These are phyloP conservation scores for Carex littledalei DNA, from an alignment of 176 grass and related monocot species.

Conservation along the genomic window DNA sequence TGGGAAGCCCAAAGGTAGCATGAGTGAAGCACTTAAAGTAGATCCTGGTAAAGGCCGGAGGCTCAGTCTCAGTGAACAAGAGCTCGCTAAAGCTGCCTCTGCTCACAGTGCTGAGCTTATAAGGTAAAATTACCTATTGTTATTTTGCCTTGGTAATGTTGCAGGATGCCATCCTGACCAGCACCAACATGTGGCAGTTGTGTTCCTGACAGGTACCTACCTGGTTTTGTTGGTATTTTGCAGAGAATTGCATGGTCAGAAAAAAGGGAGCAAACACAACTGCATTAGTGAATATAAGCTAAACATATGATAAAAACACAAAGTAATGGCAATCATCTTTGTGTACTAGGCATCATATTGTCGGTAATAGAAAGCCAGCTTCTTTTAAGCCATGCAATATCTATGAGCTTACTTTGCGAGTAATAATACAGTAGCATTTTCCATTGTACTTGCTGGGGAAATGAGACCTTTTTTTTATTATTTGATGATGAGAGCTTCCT, in stretches of 20 bases:
- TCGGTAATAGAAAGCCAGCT: not conserved
- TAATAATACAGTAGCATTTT: not conserved
- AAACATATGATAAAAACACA: not conserved
- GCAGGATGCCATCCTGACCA: not conserved
- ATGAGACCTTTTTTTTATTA: slow-evolving; percentile 19
- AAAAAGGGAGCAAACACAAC: not conserved
- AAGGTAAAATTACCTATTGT: slow-evolving; percentile 37
- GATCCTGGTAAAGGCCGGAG: slow-evolving; percentile 82
- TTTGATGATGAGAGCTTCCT: slow-evolving; percentile 25
- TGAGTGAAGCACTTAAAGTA: slow-evolving; percentile 59
- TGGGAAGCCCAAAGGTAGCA: slow-evolving; percentile 70
- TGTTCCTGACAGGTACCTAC: not conserved
- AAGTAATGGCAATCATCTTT: not conserved
- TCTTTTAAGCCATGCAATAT: not conserved
- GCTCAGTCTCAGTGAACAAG: slow-evolving; percentile 86
- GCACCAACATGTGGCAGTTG: not conserved
- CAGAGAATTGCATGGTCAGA: not conserved
- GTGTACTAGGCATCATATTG: not conserved
- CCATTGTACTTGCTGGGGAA: not conserved
- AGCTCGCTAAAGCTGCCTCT: slow-evolving; percentile 61
- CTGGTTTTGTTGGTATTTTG: slow-evolving; percentile 9
- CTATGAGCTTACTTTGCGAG: not conserved
- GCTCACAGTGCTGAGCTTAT: slow-evolving; percentile 53
- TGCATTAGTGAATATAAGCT: not conserved
- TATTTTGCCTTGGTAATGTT: not conserved